phyloP scores from a whole-genome alignment of 163 green algal species.

The Chlorella variabilis region DNA sequence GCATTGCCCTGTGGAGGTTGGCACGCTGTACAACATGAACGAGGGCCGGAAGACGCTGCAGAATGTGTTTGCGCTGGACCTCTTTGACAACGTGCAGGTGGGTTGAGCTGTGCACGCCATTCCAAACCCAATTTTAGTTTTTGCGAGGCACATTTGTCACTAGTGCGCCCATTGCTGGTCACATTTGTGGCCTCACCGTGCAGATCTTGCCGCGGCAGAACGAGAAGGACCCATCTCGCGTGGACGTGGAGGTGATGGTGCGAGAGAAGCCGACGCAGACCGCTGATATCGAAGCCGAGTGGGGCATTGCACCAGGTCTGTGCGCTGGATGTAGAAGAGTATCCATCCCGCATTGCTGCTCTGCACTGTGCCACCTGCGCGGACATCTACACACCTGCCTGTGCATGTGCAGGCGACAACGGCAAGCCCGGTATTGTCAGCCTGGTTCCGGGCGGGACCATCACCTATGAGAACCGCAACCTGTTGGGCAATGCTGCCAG shows the following conservation, averaged over 20 bases:
- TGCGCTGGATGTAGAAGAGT: too few species aligned
- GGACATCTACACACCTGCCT: too few species aligned
- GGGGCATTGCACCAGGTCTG: conserved; percentile 79
- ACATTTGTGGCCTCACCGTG: too few species aligned
- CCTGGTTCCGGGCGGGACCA: conserved; percentile 75
- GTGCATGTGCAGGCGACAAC: conserved; percentile 56
- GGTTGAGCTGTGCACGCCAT: too few species aligned
- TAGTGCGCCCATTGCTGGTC: too few species aligned
- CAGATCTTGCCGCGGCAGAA: conserved; percentile 75
- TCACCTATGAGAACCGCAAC: conserved; percentile 93
- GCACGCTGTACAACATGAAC: conserved; percentile 89
- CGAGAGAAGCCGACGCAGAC: conserved; percentile 77
- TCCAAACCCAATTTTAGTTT: too few species aligned
- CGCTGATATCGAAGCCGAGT: conserved; percentile 85
- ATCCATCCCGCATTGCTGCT: too few species aligned
- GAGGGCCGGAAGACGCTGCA: conserved; percentile 93
- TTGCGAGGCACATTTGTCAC: too few species aligned
- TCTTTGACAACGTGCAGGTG: conserved; percentile 87
- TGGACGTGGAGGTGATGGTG: conserved; percentile 92
- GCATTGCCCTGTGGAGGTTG: conserved; percentile 74
- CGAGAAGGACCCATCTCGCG: conserved; percentile 71
- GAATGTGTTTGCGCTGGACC: conserved; percentile 89
- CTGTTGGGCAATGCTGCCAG: conserved; percentile 56
- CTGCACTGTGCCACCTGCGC: background rate
- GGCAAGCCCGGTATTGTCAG: conserved; percentile 77